Base-by-base conservation (phyloP, 306 rosid species). In the Bauhinia variegata region DNA sequence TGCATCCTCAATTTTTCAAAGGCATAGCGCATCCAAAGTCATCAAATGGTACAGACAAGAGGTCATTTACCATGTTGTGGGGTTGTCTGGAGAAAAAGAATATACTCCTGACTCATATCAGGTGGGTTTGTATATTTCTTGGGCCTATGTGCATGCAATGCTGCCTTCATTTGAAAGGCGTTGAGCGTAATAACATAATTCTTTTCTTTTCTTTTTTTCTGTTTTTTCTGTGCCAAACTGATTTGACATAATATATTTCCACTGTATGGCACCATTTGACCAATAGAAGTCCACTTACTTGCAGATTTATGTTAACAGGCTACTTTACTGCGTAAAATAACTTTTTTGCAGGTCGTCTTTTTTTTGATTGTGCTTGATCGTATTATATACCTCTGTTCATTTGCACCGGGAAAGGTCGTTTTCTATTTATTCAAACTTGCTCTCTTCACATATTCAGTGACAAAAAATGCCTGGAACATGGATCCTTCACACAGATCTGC, bases 281-380 rank as follows among this genome's bases (percentile, higher is more conserved):
- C 52, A n/a, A 44, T 46, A 47, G 32, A 37, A 54, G 13, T 67
- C 30, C 32, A 15, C 48, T 34, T 63, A 63, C 52, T 49, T 55
- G 53, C 32, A 32, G 59, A 71, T 42, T 37, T 47, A 19, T 60
- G 34, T 51, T 57, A 10, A 16, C 53, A 15, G 32, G 36, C 41
- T 46, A 30, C 50, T 46, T 56, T 73, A 53, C 68, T 78, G 41
- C 73, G 59, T 37, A 6, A 62, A 68, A 46, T 33, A 36, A 28
- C 42, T 73, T 63, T 51, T 19, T 41, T 83, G 88, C 96, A 92
- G 98, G 79, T 79, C 67, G 81, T 92, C 82, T 89, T 92, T 78
- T 92, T 87, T 92, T 79, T 92, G 84, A 89, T 92, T 41, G 95
- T 92, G 81, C 89, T 92, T 28, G 96, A 92, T 80, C 98, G 98